Evolutionary conservation across 2,329 filamentous ascomycete species (phyloP), one percentile per base, ranked within the genome.

Genomic region (Uncinocarpus reesii): DNA sequence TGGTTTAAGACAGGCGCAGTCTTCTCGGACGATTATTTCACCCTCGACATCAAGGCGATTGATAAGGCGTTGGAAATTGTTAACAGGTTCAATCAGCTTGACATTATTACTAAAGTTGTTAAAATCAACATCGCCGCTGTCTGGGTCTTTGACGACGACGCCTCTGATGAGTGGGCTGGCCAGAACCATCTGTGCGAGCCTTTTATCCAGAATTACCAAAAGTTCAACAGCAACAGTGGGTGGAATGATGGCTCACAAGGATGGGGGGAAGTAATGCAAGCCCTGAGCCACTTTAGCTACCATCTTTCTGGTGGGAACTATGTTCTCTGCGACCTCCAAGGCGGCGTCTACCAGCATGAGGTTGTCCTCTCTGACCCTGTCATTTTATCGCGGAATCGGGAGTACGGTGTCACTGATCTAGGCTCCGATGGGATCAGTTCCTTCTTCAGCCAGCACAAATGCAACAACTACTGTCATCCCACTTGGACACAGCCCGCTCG

Each of bases 171-270:
- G 28, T 49, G 47, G 47, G 29, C 26, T 0, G 63, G 62, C 7
- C 50, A 57, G 21, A 60, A 54, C 18, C 0, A 1, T 3, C 59
- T 71, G 1, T 32, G 52, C 20, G 67, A 71, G 53, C 66, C 67
- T 1, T 68, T 67, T 53, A 70, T 71, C 43, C 49, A 63, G 13
- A 65, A 68, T 52, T 70, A 68, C 53, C 56, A 66, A 50, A 71
- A 69, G 56, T 70, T 69, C 59, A 71, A 71, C 56, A 71, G 66
- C 61, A 71, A 70, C 52, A 62, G 54, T 1, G 68, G 68, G 34
- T 72, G 67, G 67, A 57, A 20, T 31, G 55, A 65, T 48, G 52
- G 57, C 5, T 51, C 52, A 0, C 48, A 38, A n/a, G 32, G 40
- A 2, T 69, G 67, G 66, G 57, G 59, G 2, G 52, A 63, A 20